Conservation (phyloP, 371 early-diverging fungal genomes). For the Syncephalastrum sp. region DNA sequence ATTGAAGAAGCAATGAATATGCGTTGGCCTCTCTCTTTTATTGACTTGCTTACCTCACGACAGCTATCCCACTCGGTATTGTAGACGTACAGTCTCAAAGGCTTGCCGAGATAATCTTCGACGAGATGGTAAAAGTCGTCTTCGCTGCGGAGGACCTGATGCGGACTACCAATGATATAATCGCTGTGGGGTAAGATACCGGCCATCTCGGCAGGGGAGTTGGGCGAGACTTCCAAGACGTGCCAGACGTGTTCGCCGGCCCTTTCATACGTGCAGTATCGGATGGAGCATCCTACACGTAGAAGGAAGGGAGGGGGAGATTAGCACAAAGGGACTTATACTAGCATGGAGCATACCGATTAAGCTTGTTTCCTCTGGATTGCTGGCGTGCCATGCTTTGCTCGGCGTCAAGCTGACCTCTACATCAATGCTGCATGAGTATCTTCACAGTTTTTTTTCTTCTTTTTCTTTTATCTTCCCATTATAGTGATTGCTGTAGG, state of each 20-base stretch:
- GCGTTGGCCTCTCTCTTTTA: too few relatives aligned
- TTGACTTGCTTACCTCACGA: slow-evolving; percentile 48
- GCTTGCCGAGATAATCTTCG: slow-evolving; percentile 54
- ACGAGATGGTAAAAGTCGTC: slow-evolving; percentile 63
- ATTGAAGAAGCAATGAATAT: too few relatives aligned
- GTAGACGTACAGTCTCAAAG: slow-evolving; percentile 60
- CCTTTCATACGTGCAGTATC: slow-evolving; percentile 69
- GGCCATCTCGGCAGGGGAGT: slow-evolving; percentile 70
- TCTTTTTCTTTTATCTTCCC: too few relatives aligned
- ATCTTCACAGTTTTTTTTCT: too few relatives aligned
- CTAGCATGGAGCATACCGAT: slow-evolving; percentile 3
- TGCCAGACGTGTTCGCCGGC: slow-evolving; percentile 75
- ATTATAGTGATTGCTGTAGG: background rate
- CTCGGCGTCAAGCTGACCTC: slow-evolving; percentile 59
- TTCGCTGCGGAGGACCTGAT: slow-evolving; percentile 51
- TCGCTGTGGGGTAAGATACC: slow-evolving; percentile 63
- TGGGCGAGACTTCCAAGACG: slow-evolving; percentile 56
- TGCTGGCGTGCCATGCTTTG: slow-evolving; percentile 46
- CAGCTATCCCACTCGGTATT: slow-evolving; percentile 64
- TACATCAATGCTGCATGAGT: slow-evolving; percentile 11
- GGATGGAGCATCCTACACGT: slow-evolving; percentile 66
- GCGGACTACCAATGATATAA: slow-evolving; percentile 68
- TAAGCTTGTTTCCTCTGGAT: slow-evolving; percentile 42
- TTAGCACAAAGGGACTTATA: slow-evolving; percentile 8
- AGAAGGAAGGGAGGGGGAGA: slow-evolving; percentile 5